Evolutionary conservation across 768 basidiomycete genomes (phyloP), one percentile per base, ranked within the genome.

Genomic region (Phaffia tasmanica): DNA sequence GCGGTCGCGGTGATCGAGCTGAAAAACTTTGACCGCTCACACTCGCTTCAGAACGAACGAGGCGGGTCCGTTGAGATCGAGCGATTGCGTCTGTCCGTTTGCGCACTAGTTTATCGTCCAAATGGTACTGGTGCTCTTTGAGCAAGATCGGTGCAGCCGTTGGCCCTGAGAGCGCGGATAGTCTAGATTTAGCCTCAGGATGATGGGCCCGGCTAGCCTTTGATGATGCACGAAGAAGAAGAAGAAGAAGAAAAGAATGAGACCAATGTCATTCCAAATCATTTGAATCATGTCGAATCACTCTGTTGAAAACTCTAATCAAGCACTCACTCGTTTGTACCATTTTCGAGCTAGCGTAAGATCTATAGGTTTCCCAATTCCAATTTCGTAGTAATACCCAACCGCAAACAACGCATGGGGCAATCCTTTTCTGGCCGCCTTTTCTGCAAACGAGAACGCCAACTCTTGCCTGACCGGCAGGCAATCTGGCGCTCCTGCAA

Each of bases 321-420:
- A 42, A 32, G 14, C 7, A 77, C 81, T 71, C 54, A 83, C 84
- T 74, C 80, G 78, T 32, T 78, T 76, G 75, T 98, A 98, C 91
- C 92, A 98, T 73, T 77, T 81, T 65, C 79, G 78, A 1, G 92
- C 88, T 8, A 79, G 79, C 0, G 81, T 81, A 48, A 76, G 56
- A 66, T 80, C 79, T 53, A 72, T 75, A 15, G 72, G 64, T 0
- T 86, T 84, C 0, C 90, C 92, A 7, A 98, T 86, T 1, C 94
- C 94, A 1, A 97, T 87, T 75, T 97, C 93, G 48, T 81, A 81
- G 74, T 94, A 98, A 74, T 97, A 97, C 1, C 93, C 94, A 83
- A 97, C 86, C 0, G 92, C 94, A 74, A 97, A 97, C 75, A 92
- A 88, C 0, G 89, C 94, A 64, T 82, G 85, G 0, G 88, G 81